These are phyloP conservation scores for Suillus occidentalis DNA, from an alignment of 768 basidiomycete species.

Conservation along the genomic window DNA sequence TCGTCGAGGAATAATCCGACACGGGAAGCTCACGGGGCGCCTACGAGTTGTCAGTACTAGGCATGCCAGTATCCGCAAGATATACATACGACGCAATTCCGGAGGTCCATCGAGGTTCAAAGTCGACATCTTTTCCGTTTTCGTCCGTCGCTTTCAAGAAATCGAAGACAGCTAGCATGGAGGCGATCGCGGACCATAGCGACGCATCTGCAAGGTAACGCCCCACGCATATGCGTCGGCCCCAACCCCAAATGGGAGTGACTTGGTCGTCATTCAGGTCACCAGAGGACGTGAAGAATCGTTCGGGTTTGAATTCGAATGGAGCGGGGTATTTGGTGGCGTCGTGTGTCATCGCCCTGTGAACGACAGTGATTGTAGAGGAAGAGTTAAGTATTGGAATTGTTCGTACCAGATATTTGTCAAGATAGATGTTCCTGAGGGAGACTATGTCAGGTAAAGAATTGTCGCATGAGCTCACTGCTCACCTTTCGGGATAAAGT, in stretches of 20 bases:
- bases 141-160: constrained; percentile 36
- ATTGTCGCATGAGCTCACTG: not conserved
- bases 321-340: constrained; percentile 33
- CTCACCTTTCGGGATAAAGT: constrained; percentile 12
- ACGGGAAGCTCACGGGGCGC: constrained; percentile 23
- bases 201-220: constrained; percentile 35
- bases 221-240: constrained; percentile 37
- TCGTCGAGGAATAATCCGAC: constrained; percentile 20
- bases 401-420: constrained; percentile 7
- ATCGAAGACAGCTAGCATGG: constrained; percentile 38
- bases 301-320: constrained; percentile 34
- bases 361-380: not conserved
- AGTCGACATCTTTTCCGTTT: constrained; percentile 30
- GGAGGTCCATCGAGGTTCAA: constrained; percentile 22
- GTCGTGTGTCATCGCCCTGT: constrained; percentile 41
- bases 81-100: constrained; percentile 21
- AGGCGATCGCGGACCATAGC: constrained; percentile 38
- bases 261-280: constrained; percentile 3
- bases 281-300: constrained; percentile 24
- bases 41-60: constrained; percentile 12
- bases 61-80: not conserved
- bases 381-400: too few relatives aligned
- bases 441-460: not conserved
- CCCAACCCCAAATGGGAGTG: constrained; percentile 9
- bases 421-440: constrained; percentile 6